Conservation (phyloP, 495 filamentous ascomycete genomes). For the Copromyces sp. region DNA sequence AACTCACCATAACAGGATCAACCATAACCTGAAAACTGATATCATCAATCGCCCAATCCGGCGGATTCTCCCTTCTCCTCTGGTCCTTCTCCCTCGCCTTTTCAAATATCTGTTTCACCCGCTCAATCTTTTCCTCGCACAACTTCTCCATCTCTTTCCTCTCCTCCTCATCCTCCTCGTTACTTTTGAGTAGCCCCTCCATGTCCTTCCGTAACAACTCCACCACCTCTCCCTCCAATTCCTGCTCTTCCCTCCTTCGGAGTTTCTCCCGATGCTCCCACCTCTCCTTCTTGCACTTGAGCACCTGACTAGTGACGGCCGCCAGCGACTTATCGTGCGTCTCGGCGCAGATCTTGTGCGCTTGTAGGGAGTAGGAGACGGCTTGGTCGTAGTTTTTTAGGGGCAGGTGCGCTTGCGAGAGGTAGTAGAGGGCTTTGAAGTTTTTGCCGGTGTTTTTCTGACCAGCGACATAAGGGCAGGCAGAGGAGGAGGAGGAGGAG, state of each 20-base stretch:
- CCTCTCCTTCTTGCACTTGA: conserved; percentile 67
- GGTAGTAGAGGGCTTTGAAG: conserved; percentile 76
- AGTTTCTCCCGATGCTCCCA: conserved; percentile 52
- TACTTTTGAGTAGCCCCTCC: conserved; percentile 13
- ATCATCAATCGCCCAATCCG: conserved; percentile 79
- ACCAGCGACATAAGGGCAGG: too few relatives aligned
- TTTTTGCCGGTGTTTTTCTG: neutral
- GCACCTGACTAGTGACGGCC: conserved; percentile 55
- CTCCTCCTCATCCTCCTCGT: neutral
- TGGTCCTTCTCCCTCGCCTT: conserved; percentile 38
- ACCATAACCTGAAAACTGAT: conserved; percentile 91
- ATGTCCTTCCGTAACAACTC: conserved; percentile 26
- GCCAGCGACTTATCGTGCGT: conserved; percentile 50
- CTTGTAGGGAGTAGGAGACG: conserved; percentile 55
- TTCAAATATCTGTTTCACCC: conserved; percentile 42
- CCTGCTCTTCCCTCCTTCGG: conserved; percentile 32
- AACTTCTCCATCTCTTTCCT: conserved; percentile 2
- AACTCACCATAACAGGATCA: conserved; percentile 69
- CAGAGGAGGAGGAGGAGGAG: too few relatives aligned
- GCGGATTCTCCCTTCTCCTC: conserved; percentile 52
- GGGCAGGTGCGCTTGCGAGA: conserved; percentile 71
- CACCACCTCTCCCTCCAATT: conserved; percentile 47
- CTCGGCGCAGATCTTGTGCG: conserved; percentile 60
- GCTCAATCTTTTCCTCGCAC: conserved; percentile 1
- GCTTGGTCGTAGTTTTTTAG: conserved; percentile 69